These are phyloP conservation scores for Echium plantagineum DNA, from an alignment of 257 asterid genomes.

Conservation along the genomic window DNA sequence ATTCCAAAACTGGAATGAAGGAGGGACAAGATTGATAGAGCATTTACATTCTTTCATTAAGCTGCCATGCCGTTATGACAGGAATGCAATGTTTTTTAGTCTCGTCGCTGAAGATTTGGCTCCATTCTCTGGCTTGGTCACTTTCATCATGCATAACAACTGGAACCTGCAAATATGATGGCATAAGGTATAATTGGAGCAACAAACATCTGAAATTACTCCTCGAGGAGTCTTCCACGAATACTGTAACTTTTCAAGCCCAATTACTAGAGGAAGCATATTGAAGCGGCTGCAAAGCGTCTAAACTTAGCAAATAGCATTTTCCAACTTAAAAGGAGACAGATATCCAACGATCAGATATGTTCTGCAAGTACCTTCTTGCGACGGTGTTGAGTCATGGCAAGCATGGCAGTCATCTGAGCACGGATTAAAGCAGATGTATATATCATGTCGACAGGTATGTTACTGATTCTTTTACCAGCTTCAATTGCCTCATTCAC, in stretches of 20 bases:
- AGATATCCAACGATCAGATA: too few relatives aligned
- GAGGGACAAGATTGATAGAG: not conserved
- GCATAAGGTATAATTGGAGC: not conserved
- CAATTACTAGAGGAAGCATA: too few relatives aligned
- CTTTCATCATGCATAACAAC: constrained; percentile 71
- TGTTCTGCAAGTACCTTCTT: constrained; percentile 45
- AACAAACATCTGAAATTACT: not conserved
- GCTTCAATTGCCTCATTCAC: constrained; percentile 95
- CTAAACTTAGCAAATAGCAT: too few relatives aligned
- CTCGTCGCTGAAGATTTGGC: constrained; percentile 84
- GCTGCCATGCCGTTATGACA: constrained; percentile 93
- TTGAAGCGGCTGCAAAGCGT: too few relatives aligned
- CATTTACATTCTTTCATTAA: constrained; percentile 84
- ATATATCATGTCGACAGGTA: constrained; percentile 83
- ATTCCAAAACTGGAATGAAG: not conserved
- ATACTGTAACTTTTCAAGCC: too few relatives aligned
- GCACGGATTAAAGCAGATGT: constrained; percentile 92
- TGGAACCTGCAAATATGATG: constrained; percentile 55
- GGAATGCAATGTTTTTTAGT: constrained; percentile 82
- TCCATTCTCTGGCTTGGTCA: constrained; percentile 76
- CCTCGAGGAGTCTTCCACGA: not conserved
- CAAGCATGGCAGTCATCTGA: constrained; percentile 97
- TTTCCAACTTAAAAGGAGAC: too few relatives aligned
- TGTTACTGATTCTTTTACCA: constrained; percentile 86
- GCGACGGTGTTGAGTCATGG: constrained; percentile 96